Evolutionary conservation across 129 eudicot genomes (phyloP).

Genomic region (Chrysanthemum lavandulifolium): DNA sequence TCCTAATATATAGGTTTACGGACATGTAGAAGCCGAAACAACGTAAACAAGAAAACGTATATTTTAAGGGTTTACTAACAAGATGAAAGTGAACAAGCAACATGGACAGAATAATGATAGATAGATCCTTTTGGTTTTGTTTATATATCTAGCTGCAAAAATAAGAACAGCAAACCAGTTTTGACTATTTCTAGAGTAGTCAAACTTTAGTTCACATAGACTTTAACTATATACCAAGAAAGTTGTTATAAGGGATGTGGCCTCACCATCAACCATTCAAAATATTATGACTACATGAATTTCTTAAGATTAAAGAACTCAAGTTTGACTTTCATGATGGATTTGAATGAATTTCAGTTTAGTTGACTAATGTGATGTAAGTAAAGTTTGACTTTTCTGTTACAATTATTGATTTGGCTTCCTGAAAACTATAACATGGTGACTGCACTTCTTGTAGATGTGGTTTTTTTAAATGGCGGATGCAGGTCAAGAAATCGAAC

Average conservation of each 20-base stretch:
- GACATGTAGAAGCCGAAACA: background rate
- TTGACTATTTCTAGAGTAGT: constrained; percentile 23
- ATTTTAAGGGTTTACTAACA: too few relatives aligned
- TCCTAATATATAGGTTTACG: too few relatives aligned
- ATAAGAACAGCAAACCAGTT: constrained; percentile 9
- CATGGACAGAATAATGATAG: background rate
- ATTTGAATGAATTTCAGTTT: constrained; percentile 7
- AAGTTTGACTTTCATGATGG: constrained; percentile 28
- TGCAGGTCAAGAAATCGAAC: constrained; percentile 38
- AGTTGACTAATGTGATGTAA: constrained; percentile 17
- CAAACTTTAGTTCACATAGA: constrained; percentile 19
- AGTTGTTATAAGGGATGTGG: background rate
- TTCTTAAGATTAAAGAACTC: constrained; percentile 18
- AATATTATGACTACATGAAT: background rate
- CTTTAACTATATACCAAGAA: constrained; percentile 10
- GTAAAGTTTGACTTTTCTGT: background rate
- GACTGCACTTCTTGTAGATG: background rate
- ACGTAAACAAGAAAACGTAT: background rate
- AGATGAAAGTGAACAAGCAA: background rate
- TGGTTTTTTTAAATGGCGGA: constrained; percentile 30
- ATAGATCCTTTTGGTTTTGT: background rate
- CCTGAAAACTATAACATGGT: constrained; percentile 11
- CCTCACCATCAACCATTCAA: constrained; percentile 17
- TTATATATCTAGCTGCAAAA: constrained; percentile 11
- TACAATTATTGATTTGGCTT: background rate